Evolutionary conservation across 2,329 filamentous ascomycete species (phyloP).

Genomic region (Hypomyces perniciosus): DNA sequence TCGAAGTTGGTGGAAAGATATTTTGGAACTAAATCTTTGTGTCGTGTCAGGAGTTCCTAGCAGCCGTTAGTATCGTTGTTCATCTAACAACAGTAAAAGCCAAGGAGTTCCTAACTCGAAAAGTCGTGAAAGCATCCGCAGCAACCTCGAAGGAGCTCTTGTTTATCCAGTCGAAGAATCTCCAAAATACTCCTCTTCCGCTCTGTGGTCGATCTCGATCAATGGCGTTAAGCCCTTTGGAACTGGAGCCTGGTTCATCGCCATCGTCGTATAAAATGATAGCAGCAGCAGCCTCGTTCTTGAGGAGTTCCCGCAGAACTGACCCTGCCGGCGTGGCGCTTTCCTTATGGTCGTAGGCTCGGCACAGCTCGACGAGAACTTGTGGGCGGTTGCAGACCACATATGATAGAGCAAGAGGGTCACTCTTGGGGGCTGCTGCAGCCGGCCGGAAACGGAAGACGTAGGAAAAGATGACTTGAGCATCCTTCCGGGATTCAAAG

Average conservation of each 20-base stretch:
- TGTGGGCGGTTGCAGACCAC: constrained; percentile 82
- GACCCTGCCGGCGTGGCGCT: constrained; percentile 88
- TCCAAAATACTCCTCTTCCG: constrained; percentile 88
- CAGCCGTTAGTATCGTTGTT: background rate
- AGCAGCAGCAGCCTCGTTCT: constrained; percentile 84
- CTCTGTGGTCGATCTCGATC: constrained; percentile 69
- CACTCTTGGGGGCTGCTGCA: constrained; percentile 58
- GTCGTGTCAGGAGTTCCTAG: constrained; percentile 86
- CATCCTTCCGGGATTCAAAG: constrained; percentile 94
- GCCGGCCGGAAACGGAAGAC: constrained; percentile 83
- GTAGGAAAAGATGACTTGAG: constrained; percentile 91
- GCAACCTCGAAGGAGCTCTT: constrained; percentile 94
- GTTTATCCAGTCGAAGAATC: constrained; percentile 96
- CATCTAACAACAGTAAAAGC: background rate
- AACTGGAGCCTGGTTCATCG: constrained; percentile 60
- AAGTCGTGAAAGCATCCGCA: constrained; percentile 95
- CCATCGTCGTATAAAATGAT: constrained; percentile 92
- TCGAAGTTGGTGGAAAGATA: constrained; percentile 90
- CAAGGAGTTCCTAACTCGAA: constrained; percentile 57
- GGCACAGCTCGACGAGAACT: constrained; percentile 80
- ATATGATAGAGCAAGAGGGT: constrained; percentile 81
- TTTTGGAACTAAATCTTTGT: constrained; percentile 83
- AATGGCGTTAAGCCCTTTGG: constrained; percentile 71
- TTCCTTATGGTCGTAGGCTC: constrained; percentile 83
- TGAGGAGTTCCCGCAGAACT: constrained; percentile 79